Base-by-base conservation (phyloP, 202 grass and related monocot genomes). In the Musa balbisiana region DNA sequence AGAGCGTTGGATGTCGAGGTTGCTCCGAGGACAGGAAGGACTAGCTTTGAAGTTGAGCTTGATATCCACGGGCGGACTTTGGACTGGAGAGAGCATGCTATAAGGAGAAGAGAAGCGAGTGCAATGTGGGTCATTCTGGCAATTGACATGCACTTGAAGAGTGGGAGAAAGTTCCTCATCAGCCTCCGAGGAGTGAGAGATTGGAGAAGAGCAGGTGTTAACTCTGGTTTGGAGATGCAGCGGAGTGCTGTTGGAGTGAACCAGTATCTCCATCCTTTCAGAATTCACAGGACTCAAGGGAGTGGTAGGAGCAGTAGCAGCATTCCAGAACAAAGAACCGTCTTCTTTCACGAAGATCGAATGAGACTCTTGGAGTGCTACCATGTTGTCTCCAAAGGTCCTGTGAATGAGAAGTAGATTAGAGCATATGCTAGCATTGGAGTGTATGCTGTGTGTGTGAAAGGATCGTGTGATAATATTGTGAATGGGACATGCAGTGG, bases 81-180 rank as follows among this genome's bases (percentile, higher is more conserved):
- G 71, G 66, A 64, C 3, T 8, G 76, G 62, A 43, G 33, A 43
- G 33, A 43, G 33, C 33, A 43, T 8, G 33, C 33, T 6, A 8
- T 6, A 43, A 43, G 33, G 33, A 43, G 33, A 43, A 43, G 33
- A 43, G 63, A 58, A 76, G 27, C 58, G 55, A 9, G 3, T 12
- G 33, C 53, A 17, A 9, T 19, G 16, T 33, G 53, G 70, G 9
- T 67, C 60, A 43, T 79, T 73, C 13, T 80, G 64, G 62, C 86
- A 92, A 52, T 73, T 78, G 72, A 89, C 83, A 69, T 85, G 74
- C 63, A 92, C 87, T 79, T 89, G 76, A 8, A 92, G 67, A 6
- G 75, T 73, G 13, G 81, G 71, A 25, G 81, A 60, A 9, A 26
- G 4, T 13, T 49, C 51, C 1, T 62, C 43, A 49, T 25, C 55